Base-by-base conservation (phyloP, 139 green algal genomes). In the Chlamydomonas sp. region DNA sequence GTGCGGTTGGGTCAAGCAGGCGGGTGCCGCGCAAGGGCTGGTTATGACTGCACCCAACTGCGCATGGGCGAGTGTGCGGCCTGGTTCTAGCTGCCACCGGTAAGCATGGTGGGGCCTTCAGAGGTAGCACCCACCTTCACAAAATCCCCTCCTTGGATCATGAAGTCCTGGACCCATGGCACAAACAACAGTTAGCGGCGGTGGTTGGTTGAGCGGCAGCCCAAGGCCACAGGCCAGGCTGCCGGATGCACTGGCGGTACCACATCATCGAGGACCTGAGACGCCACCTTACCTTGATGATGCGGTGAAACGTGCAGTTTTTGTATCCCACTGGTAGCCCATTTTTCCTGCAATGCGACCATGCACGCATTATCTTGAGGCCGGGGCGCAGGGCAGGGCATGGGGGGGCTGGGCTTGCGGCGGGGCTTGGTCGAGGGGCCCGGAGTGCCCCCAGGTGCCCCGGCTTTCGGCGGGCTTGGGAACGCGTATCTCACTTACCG, bases 71-170 rank as follows among this genome's bases (percentile, higher is more conserved):
- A 73, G 20, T 12, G 67, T 12, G 3, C 67, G 67, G 10, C 14
- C 68, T 74, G 17, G n/a, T 10, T 69, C 12, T 10, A 10, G 12
- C 10, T 71, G n/a, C n/a, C n/a, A 71, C 10, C 10, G 10, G 14
- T 71, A 14, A 14, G 66, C 66, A 71, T 71, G 66, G 66, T 14
- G 31, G 31, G 31, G 31, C 31, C 31, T 49, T 49, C 31, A 49
- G 31, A 49, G 31, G 31, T 49, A 49, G 31, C 31, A 49, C 89
- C 4, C 17, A 92, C 94, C 91, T 98, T 98, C 3, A 98, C n/a
- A 85, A 99, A 98, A 86, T 99, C 97, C 0, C 97, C 97, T 0
- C 96, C 96, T 85, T 99, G 97, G 15, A 98, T 93, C 97, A 99
- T 99, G 91, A 99, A 99, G 58, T 96, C 97, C 88, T 96, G 77